These are phyloP conservation scores for Leptomonas seymouri DNA, from an alignment of 208 protist species.

Conservation along the genomic window DNA sequence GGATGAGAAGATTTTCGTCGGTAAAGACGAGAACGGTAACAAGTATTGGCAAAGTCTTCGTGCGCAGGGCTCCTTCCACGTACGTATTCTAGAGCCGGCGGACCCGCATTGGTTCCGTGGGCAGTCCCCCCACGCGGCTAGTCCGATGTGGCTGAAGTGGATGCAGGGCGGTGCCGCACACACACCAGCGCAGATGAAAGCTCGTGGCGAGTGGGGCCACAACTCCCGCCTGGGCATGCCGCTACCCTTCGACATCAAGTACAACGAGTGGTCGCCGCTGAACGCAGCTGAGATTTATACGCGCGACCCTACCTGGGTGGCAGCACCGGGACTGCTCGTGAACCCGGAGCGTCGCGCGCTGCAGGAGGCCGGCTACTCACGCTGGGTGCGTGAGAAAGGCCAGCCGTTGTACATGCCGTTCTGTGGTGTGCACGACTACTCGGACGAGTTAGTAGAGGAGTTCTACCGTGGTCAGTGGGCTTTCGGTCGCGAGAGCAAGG, in stretches of 20 bases:
- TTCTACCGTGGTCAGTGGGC: slow-evolving; percentile 91
- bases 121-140: slow-evolving; percentile 63
- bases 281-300: slow-evolving; percentile 67
- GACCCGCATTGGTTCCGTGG: slow-evolving; percentile 91
- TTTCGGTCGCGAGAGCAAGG: slow-evolving; percentile 82
- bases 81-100: slow-evolving; percentile 74
- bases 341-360: slow-evolving; percentile 80
- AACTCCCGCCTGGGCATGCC: slow-evolving; percentile 84
- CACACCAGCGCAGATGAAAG: slow-evolving; percentile 85
- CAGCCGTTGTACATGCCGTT: slow-evolving; percentile 88
- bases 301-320: slow-evolving; percentile 86
- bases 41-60: slow-evolving; percentile 87
- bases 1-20: slow-evolving; percentile 93
- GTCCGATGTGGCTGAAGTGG: slow-evolving; percentile 88
- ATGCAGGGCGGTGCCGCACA: slow-evolving; percentile 78
- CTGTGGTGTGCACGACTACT: slow-evolving; percentile 85
- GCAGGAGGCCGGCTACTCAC: slow-evolving; percentile 86
- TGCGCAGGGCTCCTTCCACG: slow-evolving; percentile 46
- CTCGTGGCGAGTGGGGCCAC: slow-evolving; percentile 86
- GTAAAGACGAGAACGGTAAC: slow-evolving; percentile 92
- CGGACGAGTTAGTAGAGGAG: slow-evolving; percentile 91
- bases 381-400: slow-evolving; percentile 87
- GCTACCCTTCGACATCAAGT: slow-evolving; percentile 88
- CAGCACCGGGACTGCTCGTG: slow-evolving; percentile 65
- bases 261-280: slow-evolving; percentile 74